These are phyloP conservation scores for Rutstroemia sp. DNA, from an alignment of 2,329 filamentous ascomycete species.

Conservation along the genomic window DNA sequence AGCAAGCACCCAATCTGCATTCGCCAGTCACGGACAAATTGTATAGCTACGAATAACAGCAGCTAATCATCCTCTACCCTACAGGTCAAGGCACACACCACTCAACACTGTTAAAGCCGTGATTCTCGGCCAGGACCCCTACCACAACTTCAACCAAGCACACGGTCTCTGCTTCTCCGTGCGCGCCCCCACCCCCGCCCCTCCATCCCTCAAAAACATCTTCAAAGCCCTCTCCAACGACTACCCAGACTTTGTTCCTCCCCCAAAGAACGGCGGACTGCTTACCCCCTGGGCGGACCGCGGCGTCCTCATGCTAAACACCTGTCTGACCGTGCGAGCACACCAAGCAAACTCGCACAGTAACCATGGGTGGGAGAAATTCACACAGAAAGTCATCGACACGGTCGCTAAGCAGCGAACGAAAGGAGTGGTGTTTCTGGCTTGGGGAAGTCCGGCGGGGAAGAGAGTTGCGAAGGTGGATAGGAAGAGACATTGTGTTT, in stretches of 20 bases:
- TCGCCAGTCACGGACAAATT: background rate
- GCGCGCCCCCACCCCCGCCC: constrained; percentile 77
- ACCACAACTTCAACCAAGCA: constrained; percentile 92
- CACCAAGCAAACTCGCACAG: constrained; percentile 82
- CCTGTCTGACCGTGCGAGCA: constrained; percentile 85
- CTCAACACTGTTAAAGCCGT: constrained; percentile 85
- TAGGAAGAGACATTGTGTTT: constrained; percentile 65
- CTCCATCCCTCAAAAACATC: constrained; percentile 89
- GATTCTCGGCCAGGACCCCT: constrained; percentile 92
- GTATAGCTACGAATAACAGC: background rate
- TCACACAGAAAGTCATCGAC: constrained; percentile 90
- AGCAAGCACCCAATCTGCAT: constrained; percentile 17
- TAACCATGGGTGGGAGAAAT: constrained; percentile 82
- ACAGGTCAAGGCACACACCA: constrained; percentile 87
- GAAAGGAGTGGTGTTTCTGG: constrained; percentile 84
- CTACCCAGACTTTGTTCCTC: constrained; percentile 71
- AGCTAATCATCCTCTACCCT: constrained; percentile 16
- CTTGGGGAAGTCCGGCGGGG: constrained; percentile 83
- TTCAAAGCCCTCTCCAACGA: constrained; percentile 83
- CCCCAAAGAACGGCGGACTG: constrained; percentile 71
- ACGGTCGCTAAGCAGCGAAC: constrained; percentile 70
- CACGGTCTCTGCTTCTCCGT: constrained; percentile 96
- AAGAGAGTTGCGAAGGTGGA: constrained; percentile 72
- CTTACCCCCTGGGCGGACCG: constrained; percentile 91
- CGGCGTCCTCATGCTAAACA: constrained; percentile 89